Conservation (phyloP, 2,329 filamentous ascomycete genomes). For the Mycosphaerella sp. region DNA sequence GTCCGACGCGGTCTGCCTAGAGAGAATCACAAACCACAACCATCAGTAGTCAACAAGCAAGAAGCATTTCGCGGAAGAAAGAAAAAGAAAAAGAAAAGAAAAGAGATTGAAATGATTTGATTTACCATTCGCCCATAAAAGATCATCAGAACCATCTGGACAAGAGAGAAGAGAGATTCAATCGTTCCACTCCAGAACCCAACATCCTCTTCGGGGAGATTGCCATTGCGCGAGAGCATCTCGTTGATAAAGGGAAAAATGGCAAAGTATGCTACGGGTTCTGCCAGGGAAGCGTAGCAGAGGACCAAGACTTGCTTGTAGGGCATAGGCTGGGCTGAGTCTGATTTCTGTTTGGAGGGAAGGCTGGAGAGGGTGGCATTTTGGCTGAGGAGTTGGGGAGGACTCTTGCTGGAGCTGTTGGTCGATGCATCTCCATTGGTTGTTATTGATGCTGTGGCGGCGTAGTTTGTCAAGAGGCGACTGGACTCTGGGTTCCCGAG, state of each 20-base stretch:
- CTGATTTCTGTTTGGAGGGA: not conserved
- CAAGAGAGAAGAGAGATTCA: conserved; percentile 62
- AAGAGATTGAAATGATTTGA: too few species aligned
- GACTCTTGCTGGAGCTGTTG: not conserved
- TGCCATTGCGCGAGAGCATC: conserved; percentile 64
- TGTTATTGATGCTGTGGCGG: not conserved
- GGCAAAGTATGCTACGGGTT: conserved; percentile 75
- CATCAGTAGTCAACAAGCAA: too few species aligned
- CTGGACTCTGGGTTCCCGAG: conserved; percentile 20
- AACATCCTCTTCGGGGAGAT: conserved; percentile 57
- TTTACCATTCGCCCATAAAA: conserved; percentile 55
- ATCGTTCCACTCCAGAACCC: conserved; percentile 78
- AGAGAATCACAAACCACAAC: too few species aligned
- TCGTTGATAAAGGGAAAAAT: conserved; percentile 73
- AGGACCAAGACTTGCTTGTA: conserved; percentile 62
- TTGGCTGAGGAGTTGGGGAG: not conserved
- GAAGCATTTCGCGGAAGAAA: too few species aligned
- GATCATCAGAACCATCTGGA: conserved; percentile 74
- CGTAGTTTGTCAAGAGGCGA: conserved; percentile 4
- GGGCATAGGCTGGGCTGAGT: conserved; percentile 45
- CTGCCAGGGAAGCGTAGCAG: conserved; percentile 66
- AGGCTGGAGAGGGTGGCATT: not conserved
- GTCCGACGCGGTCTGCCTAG: conserved; percentile 57
- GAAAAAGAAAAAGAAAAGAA: too few species aligned
- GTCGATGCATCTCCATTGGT: not conserved